Conservation (phyloP, 441 rosid species). For the Bocquillonia castaneifolia region DNA sequence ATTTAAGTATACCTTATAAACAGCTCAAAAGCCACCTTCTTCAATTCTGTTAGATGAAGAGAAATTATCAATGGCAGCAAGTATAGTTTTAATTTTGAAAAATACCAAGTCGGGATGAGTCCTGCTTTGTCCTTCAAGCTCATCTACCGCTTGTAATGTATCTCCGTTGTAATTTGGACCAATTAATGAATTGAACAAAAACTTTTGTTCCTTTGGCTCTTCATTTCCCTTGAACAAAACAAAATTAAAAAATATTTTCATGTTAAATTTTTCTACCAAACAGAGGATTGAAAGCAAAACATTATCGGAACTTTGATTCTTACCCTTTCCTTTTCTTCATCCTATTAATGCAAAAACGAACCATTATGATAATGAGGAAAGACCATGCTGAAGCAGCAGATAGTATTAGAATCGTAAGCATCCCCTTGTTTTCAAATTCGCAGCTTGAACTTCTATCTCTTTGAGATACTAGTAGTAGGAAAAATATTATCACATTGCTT, state of each 20-base stretch:
- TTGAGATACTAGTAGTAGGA: not conserved
- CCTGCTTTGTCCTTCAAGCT: not conserved
- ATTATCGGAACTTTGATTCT: not conserved
- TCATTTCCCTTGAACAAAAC: not conserved
- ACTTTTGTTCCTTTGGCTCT: not conserved
- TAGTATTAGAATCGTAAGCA: not conserved
- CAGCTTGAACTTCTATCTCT: not conserved
- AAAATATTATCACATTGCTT: not conserved
- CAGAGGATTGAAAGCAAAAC: not conserved
- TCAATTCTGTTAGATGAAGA: constrained; percentile 23
- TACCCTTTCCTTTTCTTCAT: constrained; percentile 12
- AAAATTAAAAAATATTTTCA: not conserved
- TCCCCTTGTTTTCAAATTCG: not conserved
- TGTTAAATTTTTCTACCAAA: not conserved
- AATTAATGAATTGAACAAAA: too few relatives aligned
- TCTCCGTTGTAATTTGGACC: not conserved
- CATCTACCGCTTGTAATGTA: not conserved
- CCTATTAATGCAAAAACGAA: not conserved
- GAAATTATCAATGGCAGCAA: constrained; percentile 20
- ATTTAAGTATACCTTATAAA: constrained; percentile 27
- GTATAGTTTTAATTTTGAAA: constrained; percentile 10
- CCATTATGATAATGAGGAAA: not conserved
- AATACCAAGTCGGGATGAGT: not conserved
- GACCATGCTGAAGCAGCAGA: not conserved
- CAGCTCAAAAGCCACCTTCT: constrained; percentile 32